These are phyloP conservation scores for Apophysomyces ossiformis DNA, from an alignment of 371 early-diverging fungal species.

Conservation along the genomic window DNA sequence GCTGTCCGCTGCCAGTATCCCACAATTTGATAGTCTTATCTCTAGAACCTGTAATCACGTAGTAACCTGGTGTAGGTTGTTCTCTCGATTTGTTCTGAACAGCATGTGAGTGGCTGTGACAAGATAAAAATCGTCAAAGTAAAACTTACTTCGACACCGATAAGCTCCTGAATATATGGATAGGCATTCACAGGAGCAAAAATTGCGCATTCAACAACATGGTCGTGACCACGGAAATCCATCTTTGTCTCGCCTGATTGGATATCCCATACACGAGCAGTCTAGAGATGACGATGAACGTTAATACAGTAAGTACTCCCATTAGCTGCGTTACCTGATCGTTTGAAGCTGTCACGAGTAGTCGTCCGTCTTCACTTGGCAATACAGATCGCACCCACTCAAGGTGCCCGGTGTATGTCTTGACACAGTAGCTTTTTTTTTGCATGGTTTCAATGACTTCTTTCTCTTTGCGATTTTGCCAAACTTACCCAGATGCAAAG, in stretches of 20 bases:
- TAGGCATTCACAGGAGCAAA: conserved; percentile 79
- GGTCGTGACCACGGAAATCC: conserved; percentile 89
- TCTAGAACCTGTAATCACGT: conserved; percentile 82
- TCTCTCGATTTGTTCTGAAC: conserved; percentile 50
- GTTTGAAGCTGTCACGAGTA: conserved; percentile 78
- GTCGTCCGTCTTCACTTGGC: conserved; percentile 72
- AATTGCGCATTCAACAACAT: conserved; percentile 91
- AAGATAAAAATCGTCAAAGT: not conserved
- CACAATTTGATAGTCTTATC: conserved; percentile 91
- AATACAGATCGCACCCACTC: conserved; percentile 88
- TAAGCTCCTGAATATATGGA: conserved; percentile 69
- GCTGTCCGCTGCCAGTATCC: conserved; percentile 75
- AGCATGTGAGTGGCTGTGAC: not conserved
- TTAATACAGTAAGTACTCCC: not conserved
- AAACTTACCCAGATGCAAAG: conserved; percentile 70
- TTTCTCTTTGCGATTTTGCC: not conserved
- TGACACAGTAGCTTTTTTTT: conserved; percentile 71
- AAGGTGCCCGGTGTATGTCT: conserved; percentile 77
- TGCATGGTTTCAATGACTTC: not conserved
- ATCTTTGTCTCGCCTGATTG: conserved; percentile 74
- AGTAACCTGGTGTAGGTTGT: conserved; percentile 67
- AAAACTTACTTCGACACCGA: conserved; percentile 61
- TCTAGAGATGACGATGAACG: conserved; percentile 43
- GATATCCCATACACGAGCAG: conserved; percentile 83
- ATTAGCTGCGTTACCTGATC: conserved; percentile 72